These are phyloP conservation scores for Cladosporium sp. DNA, from an alignment of 2,329 filamentous ascomycete species.

Conservation along the genomic window DNA sequence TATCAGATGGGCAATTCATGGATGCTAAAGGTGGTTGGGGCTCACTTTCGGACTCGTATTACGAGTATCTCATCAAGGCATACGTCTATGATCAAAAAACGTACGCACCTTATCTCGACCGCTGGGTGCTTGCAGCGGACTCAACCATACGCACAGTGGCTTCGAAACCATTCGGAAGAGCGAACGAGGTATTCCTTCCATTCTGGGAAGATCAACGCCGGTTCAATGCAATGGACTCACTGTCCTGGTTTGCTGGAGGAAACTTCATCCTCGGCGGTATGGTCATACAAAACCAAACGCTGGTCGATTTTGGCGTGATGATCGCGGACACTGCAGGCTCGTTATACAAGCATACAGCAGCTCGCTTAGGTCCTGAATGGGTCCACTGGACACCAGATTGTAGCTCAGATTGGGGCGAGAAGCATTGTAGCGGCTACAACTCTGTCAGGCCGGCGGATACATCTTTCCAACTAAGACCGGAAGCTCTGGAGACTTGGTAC, in stretches of 20 bases:
- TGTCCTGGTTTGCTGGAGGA: conserved; percentile 32
- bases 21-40: conserved; percentile 30
- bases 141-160: conserved; percentile 29
- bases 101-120: conserved; percentile 26
- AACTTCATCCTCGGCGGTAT: conserved; percentile 32
- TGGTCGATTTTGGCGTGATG: conserved; percentile 28
- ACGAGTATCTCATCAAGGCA: conserved; percentile 34
- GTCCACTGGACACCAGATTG: conserved; percentile 25
- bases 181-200: conserved; percentile 29
- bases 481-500: conserved; percentile 33
- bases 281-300: conserved; percentile 22
- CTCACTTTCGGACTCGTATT: conserved; percentile 29
- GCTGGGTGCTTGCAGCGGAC: conserved; percentile 28
- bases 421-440: conserved; percentile 14
- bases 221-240: conserved; percentile 24
- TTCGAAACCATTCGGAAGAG: conserved; percentile 27
- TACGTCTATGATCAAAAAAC: conserved; percentile 29
- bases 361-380: conserved; percentile 28
- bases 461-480: conserved; percentile 22
- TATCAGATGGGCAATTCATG: conserved; percentile 24
- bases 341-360: conserved; percentile 20
- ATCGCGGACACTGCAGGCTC: conserved; percentile 25
- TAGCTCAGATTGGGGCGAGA: background rate
- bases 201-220: conserved; percentile 21
- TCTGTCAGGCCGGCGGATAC: conserved; percentile 17